Conservation (phyloP, 1,284 basidiomycete genomes). For the Leccinum ponderosum region DNA sequence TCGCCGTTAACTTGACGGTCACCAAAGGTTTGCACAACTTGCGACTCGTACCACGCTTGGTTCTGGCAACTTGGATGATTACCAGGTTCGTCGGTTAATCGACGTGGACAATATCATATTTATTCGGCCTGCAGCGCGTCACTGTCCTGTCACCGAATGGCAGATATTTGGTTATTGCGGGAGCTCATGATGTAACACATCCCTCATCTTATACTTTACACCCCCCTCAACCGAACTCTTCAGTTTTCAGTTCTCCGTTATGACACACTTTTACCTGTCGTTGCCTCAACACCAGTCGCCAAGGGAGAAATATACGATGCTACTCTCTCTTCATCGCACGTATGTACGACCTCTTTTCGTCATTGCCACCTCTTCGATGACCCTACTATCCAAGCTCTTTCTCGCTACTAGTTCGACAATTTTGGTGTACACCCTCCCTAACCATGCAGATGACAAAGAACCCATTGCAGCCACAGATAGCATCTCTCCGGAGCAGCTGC, state of each 20-base stretch:
- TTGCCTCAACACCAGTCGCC: conserved; percentile 46
- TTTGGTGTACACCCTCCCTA: conserved; percentile 55
- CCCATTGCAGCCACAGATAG: conserved; percentile 41
- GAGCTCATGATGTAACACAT: conserved; percentile 56
- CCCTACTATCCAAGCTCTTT: conserved; percentile 48
- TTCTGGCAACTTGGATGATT: conserved; percentile 67
- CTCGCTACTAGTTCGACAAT: conserved; percentile 64
- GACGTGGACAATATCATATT: background rate
- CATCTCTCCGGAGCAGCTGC: conserved; percentile 34
- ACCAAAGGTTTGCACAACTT: conserved; percentile 52
- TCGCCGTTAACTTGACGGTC: conserved; percentile 10
- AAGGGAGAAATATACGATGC: conserved; percentile 78
- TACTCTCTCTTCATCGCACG: conserved; percentile 54
- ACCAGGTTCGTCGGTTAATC: conserved; percentile 58
- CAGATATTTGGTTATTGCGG: conserved; percentile 60
- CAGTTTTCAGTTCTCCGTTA: conserved; percentile 71
- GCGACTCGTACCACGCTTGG: conserved; percentile 63
- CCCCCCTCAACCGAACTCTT: conserved; percentile 17
- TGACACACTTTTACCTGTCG: conserved; percentile 57
- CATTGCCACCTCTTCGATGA: conserved; percentile 5
- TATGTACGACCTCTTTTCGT: conserved; percentile 31
- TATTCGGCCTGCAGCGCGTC: conserved; percentile 62
- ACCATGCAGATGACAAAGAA: conserved; percentile 5
- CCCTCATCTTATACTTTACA: background rate
- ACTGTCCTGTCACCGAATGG: conserved; percentile 71